Percentiles rank a stretch among this genome's conserved stretches.
Evolutionary conservation across 2,329 filamentous ascomycete genomes (phyloP).

Genomic region (Microthyrium microscopicum): DNA sequence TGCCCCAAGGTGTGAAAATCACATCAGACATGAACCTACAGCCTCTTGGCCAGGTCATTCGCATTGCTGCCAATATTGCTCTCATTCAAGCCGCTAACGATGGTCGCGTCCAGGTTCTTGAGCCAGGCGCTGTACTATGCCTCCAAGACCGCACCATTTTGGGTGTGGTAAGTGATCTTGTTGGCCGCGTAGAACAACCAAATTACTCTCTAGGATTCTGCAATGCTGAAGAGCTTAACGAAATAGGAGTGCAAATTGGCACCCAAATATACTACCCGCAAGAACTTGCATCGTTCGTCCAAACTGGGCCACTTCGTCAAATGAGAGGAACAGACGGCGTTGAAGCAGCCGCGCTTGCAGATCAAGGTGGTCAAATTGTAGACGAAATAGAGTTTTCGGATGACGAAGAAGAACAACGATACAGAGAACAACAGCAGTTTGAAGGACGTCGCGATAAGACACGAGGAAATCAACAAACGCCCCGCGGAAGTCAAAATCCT

Average conservation of each 20-base stretch:
- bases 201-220: slow-evolving; percentile 70
- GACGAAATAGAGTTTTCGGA: slow-evolving; percentile 94
- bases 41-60: slow-evolving; percentile 57
- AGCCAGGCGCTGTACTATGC: slow-evolving; percentile 71
- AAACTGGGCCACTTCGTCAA: slow-evolving; percentile 64
- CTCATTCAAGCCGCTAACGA: slow-evolving; percentile 53
- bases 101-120: slow-evolving; percentile 45
- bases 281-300: slow-evolving; percentile 64
- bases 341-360: slow-evolving; percentile 88
- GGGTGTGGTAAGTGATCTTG: slow-evolving; percentile 67
- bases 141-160: slow-evolving; percentile 58
- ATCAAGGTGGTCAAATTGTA: slow-evolving; percentile 73
- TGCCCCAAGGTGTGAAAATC: slow-evolving; percentile 65
- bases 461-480: slow-evolving; percentile 11
- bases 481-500: slow-evolving; percentile 12
- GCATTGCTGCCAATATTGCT: slow-evolving; percentile 60
- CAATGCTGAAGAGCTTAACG: slow-evolving; percentile 48
- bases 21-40: slow-evolving; percentile 62
- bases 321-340: slow-evolving; percentile 76
- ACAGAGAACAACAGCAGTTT: slow-evolving; percentile 48
- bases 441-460: slow-evolving; percentile 45
- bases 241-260: slow-evolving; percentile 50
- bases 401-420: slow-evolving; percentile 88
- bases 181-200: slow-evolving; percentile 73
- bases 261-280: slow-evolving; percentile 65